Evolutionary conservation across 768 basidiomycete species (phyloP), one percentile per base, ranked within the genome.

Genomic region (Agrocybe praecox): DNA sequence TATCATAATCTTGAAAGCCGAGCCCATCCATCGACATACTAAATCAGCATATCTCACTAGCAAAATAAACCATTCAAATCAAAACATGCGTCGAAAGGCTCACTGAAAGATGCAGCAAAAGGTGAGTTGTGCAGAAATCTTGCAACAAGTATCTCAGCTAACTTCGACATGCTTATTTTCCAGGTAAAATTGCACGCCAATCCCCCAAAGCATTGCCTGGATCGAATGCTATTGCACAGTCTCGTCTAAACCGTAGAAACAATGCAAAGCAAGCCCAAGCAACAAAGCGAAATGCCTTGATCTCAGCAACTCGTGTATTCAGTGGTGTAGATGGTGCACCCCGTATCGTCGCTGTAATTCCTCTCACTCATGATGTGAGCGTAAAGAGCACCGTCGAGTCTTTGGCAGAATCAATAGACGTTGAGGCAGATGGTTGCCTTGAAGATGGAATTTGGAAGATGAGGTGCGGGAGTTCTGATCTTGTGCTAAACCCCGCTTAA

Each of bases 61-160:
- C 76, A 86, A 80, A 97, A 98, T 74, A 98, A 98, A 72, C 63
- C 82, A 1, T 98, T 91, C 80, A 98, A 98, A 74, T 93, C 93
- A 2, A 91, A 87, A 69, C 92, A 95, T 77, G 84, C 94, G 2
- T 84, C 91, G 12, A 97, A 97, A 74, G 85, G 89, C 1, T 79
- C 90, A 0, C 65, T 97, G 36, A 94, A 90, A 72, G 91, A 92
- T 45, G 82, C 83, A 43, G 87, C 92, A 29, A 96, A 96, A 79
- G 95, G 94, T 87, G 44, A 33, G 66, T 15, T 18, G 33, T 45
- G 26, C 26, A 29, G 26, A n/a, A 23, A 10, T 42, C 21, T 17
- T 24, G 6, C 10, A n/a, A 42, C 32, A 3, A 6, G n/a, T 45
- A 18, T 19, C n/a, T 51, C 11, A 21, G 17, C 15, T 33, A 24